phyloP scores from a whole-genome alignment of 805 yeast genomes.

The Barnettozyma sp. region DNA sequence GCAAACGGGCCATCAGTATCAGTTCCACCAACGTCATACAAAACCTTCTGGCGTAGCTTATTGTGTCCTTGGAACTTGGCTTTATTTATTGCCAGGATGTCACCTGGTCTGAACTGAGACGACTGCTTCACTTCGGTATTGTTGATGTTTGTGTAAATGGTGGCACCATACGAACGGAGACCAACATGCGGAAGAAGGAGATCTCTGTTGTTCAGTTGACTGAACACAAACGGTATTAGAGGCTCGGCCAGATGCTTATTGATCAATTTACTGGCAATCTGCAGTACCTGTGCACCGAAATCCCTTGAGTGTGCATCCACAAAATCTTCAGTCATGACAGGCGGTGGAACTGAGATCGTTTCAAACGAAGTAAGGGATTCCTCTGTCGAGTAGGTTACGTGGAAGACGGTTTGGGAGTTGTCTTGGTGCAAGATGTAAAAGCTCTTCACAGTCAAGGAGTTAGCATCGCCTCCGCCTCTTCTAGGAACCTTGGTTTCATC shows the following conservation, averaged over 20 bases:
- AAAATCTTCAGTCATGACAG: constrained; percentile 38
- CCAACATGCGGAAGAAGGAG: constrained; percentile 52
- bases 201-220: constrained; percentile 29
- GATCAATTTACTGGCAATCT: constrained; percentile 34
- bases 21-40: constrained; percentile 55
- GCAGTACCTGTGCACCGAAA: constrained; percentile 46
- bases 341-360: constrained; percentile 35
- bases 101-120: constrained; percentile 76
- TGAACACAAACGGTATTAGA: constrained; percentile 32
- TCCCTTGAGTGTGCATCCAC: constrained; percentile 43
- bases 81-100: constrained; percentile 65
- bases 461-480: constrained; percentile 47
- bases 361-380: constrained; percentile 25
- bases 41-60: constrained; percentile 48
- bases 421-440: constrained; percentile 69
- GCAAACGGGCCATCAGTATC: constrained; percentile 55
- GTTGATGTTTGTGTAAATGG: constrained; percentile 50
- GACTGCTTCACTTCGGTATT: constrained; percentile 42
- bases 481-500: constrained; percentile 51
- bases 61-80: constrained; percentile 68
- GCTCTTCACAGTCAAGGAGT: constrained; percentile 47
- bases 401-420: constrained; percentile 57
- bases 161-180: constrained; percentile 63
- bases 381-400: constrained; percentile 41
- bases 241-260: constrained; percentile 22